Evolutionary conservation across 305 asterid genomes (phyloP).

Genomic region (Stenogyne calaminthoides): DNA sequence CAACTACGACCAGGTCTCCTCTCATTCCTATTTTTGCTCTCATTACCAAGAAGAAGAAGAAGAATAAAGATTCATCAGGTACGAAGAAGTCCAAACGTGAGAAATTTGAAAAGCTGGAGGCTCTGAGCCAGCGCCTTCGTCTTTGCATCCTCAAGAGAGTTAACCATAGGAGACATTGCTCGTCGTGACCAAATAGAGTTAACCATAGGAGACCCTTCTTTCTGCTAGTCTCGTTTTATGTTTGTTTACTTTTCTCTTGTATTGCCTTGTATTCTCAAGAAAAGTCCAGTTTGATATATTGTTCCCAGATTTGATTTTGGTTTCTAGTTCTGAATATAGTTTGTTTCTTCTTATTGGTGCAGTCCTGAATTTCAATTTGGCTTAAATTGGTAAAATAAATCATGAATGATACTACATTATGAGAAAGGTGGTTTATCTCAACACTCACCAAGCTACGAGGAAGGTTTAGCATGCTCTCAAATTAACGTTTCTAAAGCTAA

Average conservation of each 20-base stretch:
- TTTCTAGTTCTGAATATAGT: conserved; percentile 24
- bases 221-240: conserved; percentile 4
- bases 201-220: background rate
- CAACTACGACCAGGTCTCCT: conserved; percentile 63
- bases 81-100: conserved; percentile 75
- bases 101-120: conserved; percentile 89
- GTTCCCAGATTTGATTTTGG: conserved; percentile 20
- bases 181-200: conserved; percentile 60
- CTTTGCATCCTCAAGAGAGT: conserved; percentile 88
- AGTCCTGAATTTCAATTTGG: background rate
- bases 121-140: conserved; percentile 85
- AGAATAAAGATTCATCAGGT: conserved; percentile 38
- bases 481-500: conserved; percentile 30
- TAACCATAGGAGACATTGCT: conserved; percentile 75
- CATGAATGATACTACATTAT: background rate
- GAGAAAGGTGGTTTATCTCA: conserved; percentile 6
- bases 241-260: background rate
- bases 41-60: conserved; percentile 44
- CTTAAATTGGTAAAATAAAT: background rate
- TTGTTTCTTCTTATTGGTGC: conserved; percentile 1
- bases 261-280: conserved; percentile 23
- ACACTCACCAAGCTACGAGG: conserved; percentile 18
- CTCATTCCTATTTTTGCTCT: conserved; percentile 11
- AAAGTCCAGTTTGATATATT: conserved; percentile 33
- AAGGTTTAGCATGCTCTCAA: conserved; percentile 9